Evolutionary conservation across 2,329 filamentous ascomycete genomes (phyloP), one percentile per base, ranked within the genome.

Genomic region (Aspergillus sp.): DNA sequence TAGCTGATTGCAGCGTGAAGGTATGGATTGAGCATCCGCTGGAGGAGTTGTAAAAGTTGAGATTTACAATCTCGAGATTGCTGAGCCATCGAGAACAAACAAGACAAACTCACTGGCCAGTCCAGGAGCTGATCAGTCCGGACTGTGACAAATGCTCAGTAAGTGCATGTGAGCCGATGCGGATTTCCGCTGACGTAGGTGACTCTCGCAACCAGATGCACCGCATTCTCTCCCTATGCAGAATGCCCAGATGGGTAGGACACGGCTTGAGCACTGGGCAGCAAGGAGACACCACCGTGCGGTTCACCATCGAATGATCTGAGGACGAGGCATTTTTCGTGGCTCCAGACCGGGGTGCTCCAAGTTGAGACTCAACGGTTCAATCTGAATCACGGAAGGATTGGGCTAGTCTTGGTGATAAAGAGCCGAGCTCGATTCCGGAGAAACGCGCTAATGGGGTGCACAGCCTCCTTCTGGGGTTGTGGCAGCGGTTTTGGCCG

Each of bases 401-500:
- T 50, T 25, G 34, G 19, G 31, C 38, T 30, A 54, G 51, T 19
- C 41, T 28, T 30, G 9, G 30, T n/a, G 23, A 49, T 19, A n/a
- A 28, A 49, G n/a, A 22, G 9, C 17, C 4, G 22, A 43, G n/a
- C 7, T 34, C 38, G 5, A 22, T 22, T 25, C 48, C 23, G 38
- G 41, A 58, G 22, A 52, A 46, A 8, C 31, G 13, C 48, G 31
- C 38, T 58, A 58, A 31, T 22, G 50, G 31, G 11, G 45, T 22
- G 53, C 48, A 61, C 48, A 61, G 59, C 59, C 59, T 47, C 19
- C 25, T 43, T 54, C 38, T 47, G 52, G 47, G 58, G 59, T 53
- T 55, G 23, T 30, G 54, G 22, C 23, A 48, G n/a, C 19, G 34
- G 11, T 41, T 13, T 15, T 41, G 34, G 34, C 34, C 15, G 34